Evolutionary conservation across 257 asterid species (phyloP), one percentile per base, ranked within the genome.

Genomic region (Scutellaria baicalensis): DNA sequence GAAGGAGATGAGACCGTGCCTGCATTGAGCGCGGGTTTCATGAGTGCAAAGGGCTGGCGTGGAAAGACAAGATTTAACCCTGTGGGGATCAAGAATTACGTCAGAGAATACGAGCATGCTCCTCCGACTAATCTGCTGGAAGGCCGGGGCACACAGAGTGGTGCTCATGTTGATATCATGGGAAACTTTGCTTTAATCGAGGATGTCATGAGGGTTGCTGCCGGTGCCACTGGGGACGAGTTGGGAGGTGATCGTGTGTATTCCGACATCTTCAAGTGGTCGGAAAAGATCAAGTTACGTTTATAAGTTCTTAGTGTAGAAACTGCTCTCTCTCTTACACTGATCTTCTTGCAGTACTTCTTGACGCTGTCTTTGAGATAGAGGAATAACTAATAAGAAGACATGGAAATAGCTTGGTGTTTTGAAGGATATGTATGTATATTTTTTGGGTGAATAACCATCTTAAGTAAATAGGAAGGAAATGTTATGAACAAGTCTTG

Each of bases 81-180:
- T 20, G 85, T 85, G 0, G 96, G 96, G 33, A 74, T 82, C 42
- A 80, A 70, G 63, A 91, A 83, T 9, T 85, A 84, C 66, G 31
- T 82, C 1, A 78, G 96, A 75, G 97, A 91, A 72, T 91, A 83
- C 58, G 88, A 81, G 11, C 97, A 91, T 42, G 86, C 95, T 10
- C 97, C 95, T 51, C 95, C 96, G 0, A 66, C 95, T 3, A 83
- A 68, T 68, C 75, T 91, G 60, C 88, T 91, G 0, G 90, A 87
- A 59, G 96, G 96, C 12, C 90, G 95, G 13, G 95, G 97, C 23
- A 91, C 95, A 6, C 95, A 85, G 87, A 91, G 97, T 21, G 95
- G 91, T 2, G 96, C 95, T 38, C 96, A 91, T 51, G 96, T 91
- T 8, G 96, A 91, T 59, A 91, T 91, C 12, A 88, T 89, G 97